Evolutionary conservation across 257 asterid species (phyloP), one percentile per base, ranked within the genome.

Genomic region (Rubia yunnanensis): DNA sequence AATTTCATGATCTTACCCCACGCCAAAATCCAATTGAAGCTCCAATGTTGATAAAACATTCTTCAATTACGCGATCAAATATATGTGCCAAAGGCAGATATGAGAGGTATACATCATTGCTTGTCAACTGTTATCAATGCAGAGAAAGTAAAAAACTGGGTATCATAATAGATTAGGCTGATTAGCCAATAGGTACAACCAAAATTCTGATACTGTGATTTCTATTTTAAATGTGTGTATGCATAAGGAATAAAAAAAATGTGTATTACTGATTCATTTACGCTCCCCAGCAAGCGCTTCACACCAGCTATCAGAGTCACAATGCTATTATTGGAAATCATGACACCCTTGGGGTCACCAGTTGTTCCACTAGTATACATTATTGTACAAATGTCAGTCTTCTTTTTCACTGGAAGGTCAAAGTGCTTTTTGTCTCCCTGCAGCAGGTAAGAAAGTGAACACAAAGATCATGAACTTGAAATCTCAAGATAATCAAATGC

Each of bases 351-450:
- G 54, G 99, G 99, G 63, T 92, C 96, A 60, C 99, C 96, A 46
- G 99, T 92, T 61, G 99, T 92, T 64, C 99, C 99, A 74, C 99
- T 92, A 52, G 99, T 92, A 70, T 92, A 92, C 99, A 92, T 92
- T 50, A 92, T 92, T 60, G 99, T 89, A 73, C 97, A 92, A 65
- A 89, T 89, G 75, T 89, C 97, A 49, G 84, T 77, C 67, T 83
- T 87, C 79, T 73, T 75, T 79, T 90, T 92, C 81, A 72, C 81
- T 1, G 99, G 99, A 77, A 89, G 95, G 68, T 94, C 91, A 71
- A 70, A 86, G 71, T 78, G 80, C 71, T 82, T 77, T 69, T 72
- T 77, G 49, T 79, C 78, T 66, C 97, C 99, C 99, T 92, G 88
- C 84, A 78, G 60, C 49, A 55, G n/a, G 36, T 20, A 55, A 39